Percentiles rank a stretch among this genome's conserved stretches.
Conservation (phyloP, 495 filamentous ascomycete genomes). For the Hypoxylon lienhwacheense region DNA sequence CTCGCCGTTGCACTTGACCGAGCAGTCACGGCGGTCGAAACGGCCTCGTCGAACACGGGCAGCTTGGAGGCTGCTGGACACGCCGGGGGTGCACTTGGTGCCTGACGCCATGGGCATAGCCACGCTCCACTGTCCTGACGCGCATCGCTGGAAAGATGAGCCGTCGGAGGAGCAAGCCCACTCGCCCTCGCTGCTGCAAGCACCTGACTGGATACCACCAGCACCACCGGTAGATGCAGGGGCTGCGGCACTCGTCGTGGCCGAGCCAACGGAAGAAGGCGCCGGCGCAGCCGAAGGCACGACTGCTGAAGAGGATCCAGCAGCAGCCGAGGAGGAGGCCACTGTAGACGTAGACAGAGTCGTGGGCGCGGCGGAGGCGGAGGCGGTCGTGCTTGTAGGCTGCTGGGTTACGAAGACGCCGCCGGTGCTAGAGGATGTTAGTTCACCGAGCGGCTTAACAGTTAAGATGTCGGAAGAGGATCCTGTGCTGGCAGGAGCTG, state of each 20-base stretch:
- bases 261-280: slow-evolving; percentile 10
- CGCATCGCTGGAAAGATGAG: slow-evolving; percentile 65
- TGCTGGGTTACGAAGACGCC: slow-evolving; percentile 41
- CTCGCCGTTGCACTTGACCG: too few relatives aligned
- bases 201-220: slow-evolving; percentile 30
- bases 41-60: slow-evolving; percentile 15
- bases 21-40: slow-evolving; percentile 27
- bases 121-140: slow-evolving; percentile 61
- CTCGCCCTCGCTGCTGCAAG: slow-evolving; percentile 55
- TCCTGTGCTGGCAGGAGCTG: too few relatives aligned
- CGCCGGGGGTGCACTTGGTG: slow-evolving; percentile 60
- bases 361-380: slow-evolving; percentile 15
- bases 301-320: slow-evolving; percentile 28
- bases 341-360: slow-evolving; percentile 31
- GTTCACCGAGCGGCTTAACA: slow-evolving; percentile 15
- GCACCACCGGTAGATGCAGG: slow-evolving; percentile 20
- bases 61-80: slow-evolving; percentile 47
- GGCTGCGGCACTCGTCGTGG: slow-evolving; percentile 25
- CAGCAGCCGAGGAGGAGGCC: slow-evolving; percentile 23
- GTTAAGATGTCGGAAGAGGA: too few relatives aligned
- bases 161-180: slow-evolving; percentile 68
- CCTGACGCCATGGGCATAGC: slow-evolving; percentile 58
- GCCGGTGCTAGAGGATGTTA: slow-evolving; percentile 33
- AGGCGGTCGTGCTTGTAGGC: slow-evolving; percentile 5
- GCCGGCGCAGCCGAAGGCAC: slow-evolving; percentile 17